These are phyloP conservation scores for Lasiosphaeria ovina DNA, from an alignment of 495 filamentous ascomycete species.

Conservation along the genomic window DNA sequence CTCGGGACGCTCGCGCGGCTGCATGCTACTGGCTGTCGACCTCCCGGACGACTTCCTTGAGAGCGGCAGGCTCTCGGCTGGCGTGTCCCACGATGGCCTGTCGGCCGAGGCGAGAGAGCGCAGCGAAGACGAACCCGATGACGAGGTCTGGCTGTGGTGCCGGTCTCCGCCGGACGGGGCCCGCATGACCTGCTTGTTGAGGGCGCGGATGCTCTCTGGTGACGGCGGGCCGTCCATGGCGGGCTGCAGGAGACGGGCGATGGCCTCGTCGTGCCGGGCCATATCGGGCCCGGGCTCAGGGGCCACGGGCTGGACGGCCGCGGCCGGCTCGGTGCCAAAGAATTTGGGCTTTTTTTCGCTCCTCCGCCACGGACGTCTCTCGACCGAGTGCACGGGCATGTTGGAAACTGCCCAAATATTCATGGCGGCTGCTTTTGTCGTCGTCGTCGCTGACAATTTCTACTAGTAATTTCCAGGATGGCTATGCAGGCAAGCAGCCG, in stretches of 20 bases:
- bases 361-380: slow-evolving; percentile 22
- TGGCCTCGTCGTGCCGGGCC: slow-evolving; percentile 19
- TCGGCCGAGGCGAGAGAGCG: slow-evolving; percentile 40
- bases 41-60: slow-evolving; percentile 51
- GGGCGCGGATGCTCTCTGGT: slow-evolving; percentile 51
- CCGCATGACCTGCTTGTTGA: slow-evolving; percentile 50
- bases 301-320: slow-evolving; percentile 3
- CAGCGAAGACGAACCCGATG: slow-evolving; percentile 49
- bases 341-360: slow-evolving; percentile 21
- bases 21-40: slow-evolving; percentile 45
- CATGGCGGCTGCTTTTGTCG: slow-evolving; percentile 17
- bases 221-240: slow-evolving; percentile 54
- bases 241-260: slow-evolving; percentile 43
- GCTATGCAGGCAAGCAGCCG: background rate
- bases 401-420: slow-evolving; percentile 36
- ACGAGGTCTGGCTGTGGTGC: slow-evolving; percentile 39
- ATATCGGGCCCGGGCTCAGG: slow-evolving; percentile 11
- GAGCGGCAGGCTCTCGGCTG: slow-evolving; percentile 38
- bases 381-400: slow-evolving; percentile 32
- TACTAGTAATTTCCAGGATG: background rate
- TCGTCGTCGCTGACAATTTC: slow-evolving; percentile 1
- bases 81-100: slow-evolving; percentile 43
- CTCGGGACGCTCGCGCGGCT: slow-evolving; percentile 48
- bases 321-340: slow-evolving; percentile 3
- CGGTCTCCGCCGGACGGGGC: slow-evolving; percentile 40